phyloP scores from a whole-genome alignment of 2,329 filamentous ascomycete species.

The Trichoderma lentiforme region DNA sequence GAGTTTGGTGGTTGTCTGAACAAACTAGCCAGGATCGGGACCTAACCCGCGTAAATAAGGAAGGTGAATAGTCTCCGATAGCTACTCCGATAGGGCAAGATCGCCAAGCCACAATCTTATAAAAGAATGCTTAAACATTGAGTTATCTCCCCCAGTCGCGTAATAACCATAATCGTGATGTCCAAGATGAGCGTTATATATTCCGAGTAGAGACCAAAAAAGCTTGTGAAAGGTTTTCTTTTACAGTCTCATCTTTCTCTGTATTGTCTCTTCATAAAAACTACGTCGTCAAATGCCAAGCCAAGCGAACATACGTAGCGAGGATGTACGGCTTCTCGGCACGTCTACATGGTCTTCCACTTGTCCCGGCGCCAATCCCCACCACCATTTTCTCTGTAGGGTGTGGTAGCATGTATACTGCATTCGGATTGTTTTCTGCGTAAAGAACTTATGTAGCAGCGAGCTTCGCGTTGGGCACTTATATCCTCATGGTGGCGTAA shows the following conservation, averaged over 20 bases:
- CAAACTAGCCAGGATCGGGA: neutral
- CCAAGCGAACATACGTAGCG: neutral
- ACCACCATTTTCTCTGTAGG: neutral
- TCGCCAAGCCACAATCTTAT: neutral
- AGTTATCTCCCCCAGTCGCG: neutral
- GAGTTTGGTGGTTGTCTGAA: neutral
- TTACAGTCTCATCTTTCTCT: neutral
- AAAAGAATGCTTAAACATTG: conserved; percentile 6
- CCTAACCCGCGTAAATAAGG: neutral
- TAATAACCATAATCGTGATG: neutral
- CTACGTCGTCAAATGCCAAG: neutral
- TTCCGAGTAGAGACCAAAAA: neutral
- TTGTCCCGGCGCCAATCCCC: neutral
- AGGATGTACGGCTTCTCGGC: conserved; percentile 9
- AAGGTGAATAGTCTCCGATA: neutral
- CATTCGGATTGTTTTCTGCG: neutral
- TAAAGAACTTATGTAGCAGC: neutral
- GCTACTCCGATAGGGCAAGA: neutral
- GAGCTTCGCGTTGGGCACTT: neutral
- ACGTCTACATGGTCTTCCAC: neutral
- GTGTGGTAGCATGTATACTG: neutral
- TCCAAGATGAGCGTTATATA: neutral
- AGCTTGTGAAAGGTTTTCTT: neutral
- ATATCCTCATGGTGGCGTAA: neutral
- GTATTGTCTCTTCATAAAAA: neutral